Conservation (phyloP, 2,329 filamentous ascomycete species). For the Lachnellula subtilissima region DNA sequence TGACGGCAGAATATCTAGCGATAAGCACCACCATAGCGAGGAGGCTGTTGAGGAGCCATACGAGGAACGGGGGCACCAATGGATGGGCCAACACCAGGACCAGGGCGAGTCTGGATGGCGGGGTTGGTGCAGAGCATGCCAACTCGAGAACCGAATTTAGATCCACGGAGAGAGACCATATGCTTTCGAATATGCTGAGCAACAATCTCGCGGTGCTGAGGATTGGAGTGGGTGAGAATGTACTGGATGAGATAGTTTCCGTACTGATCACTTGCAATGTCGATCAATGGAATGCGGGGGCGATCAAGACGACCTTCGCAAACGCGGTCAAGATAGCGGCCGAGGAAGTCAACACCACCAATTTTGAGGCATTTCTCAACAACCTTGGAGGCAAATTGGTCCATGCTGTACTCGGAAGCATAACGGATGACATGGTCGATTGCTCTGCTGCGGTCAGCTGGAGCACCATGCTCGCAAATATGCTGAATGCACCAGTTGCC, state of each 20-base stretch:
- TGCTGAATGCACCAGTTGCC: conserved; percentile 99
- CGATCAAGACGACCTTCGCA: conserved; percentile 87
- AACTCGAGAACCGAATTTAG: conserved; percentile 96
- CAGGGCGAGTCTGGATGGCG: conserved; percentile 80
- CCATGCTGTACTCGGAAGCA: conserved; percentile 95
- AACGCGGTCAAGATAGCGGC: conserved; percentile 88
- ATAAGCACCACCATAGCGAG: conserved; percentile 55
- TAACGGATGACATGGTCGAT: conserved; percentile 93
- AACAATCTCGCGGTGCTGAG: conserved; percentile 88
- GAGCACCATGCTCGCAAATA: conserved; percentile 92
- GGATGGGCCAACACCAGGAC: conserved; percentile 69
- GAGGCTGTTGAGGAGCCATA: conserved; percentile 46
- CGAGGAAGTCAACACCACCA: conserved; percentile 81
- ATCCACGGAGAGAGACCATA: conserved; percentile 97
- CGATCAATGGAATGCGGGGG: conserved; percentile 92
- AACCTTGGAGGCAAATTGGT: conserved; percentile 98
- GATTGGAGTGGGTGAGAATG: conserved; percentile 82
- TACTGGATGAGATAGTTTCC: conserved; percentile 98
- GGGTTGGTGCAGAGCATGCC: conserved; percentile 99
- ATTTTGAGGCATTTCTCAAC: conserved; percentile 99
- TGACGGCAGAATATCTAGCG: conserved; percentile 39
- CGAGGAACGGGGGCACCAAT: conserved; percentile 46
- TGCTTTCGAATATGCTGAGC: conserved; percentile 95
- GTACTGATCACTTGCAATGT: conserved; percentile 97
- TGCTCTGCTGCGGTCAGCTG: conserved; percentile 85